Evolutionary conservation across 345 rosid genomes (phyloP).

Genomic region (Ricinus communis): DNA sequence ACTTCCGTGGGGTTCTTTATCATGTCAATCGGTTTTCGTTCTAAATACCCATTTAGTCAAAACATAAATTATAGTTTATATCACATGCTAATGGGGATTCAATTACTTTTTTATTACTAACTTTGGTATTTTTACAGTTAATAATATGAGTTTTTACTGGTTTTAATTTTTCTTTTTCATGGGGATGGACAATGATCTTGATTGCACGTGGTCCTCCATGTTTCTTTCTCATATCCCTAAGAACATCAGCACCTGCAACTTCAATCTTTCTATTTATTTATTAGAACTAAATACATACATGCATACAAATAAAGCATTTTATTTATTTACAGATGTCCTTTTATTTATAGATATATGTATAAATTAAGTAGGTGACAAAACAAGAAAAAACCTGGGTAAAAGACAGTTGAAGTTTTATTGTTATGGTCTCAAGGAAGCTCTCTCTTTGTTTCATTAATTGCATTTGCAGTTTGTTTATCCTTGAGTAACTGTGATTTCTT

Average conservation of each 20-base stretch:
- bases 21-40: too few species aligned
- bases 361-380: constrained; percentile 10
- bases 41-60: too few species aligned
- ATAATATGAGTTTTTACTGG: constrained; percentile 1
- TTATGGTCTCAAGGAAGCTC: constrained; percentile 8
- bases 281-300: too few species aligned
- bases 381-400: constrained; percentile 18
- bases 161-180: constrained; percentile 18
- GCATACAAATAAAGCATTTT: constrained; percentile 17
- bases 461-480: constrained; percentile 10
- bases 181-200: constrained; percentile 55
- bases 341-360: constrained; percentile 3
- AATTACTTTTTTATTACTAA: too few species aligned
- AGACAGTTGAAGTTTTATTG: constrained; percentile 1
- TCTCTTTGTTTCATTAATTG: constrained; percentile 10
- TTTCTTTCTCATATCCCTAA: constrained; percentile 36
- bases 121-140: too few species aligned
- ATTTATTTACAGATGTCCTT: constrained; percentile 11
- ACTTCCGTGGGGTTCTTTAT: too few species aligned
- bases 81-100: constrained; percentile 1
- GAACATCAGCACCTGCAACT: constrained; percentile 52
- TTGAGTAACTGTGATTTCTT: not conserved
- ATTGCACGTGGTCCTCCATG: constrained; percentile 55
- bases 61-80: too few species aligned
- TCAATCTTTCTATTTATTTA: constrained; percentile 29